Percentiles rank a stretch among this genome's conserved stretches.
phyloP scores from a whole-genome alignment of 352 stramenopile genomes.

The Pilasporangium apinafurcum region DNA sequence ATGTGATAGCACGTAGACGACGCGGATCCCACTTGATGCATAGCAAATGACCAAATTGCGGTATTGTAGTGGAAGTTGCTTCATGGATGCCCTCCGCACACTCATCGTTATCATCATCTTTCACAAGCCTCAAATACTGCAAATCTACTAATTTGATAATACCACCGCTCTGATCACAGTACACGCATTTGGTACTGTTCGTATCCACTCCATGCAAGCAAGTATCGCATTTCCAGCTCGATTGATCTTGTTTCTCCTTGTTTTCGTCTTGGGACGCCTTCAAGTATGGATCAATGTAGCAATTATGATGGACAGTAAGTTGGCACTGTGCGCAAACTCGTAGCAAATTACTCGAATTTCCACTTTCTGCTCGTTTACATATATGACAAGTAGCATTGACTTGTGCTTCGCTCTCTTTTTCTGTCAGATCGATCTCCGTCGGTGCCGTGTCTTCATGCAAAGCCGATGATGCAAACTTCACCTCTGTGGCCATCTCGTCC shows the following conservation, averaged over 20 bases:
- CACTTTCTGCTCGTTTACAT: no score
- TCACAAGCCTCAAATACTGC: slow-evolving; percentile 7
- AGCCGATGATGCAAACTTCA: no score
- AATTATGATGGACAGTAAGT: slow-evolving; percentile 23
- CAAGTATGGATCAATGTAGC: slow-evolving; percentile 28
- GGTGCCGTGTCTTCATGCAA: no score
- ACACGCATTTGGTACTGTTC: slow-evolving; percentile 18
- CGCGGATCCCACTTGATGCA: slow-evolving; percentile 47
- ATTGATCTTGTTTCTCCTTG: background rate
- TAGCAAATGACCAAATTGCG: slow-evolving; percentile 42
- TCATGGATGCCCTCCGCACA: background rate
- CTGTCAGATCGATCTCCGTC: no score
- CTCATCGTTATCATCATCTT: slow-evolving; percentile 1
- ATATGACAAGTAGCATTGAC: no score
- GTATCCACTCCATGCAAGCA: slow-evolving; percentile 16
- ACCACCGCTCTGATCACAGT: slow-evolving; percentile 25
- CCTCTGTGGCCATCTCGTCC: no score
- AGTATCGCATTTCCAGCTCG: slow-evolving; percentile 35
- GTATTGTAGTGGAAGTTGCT: no score
- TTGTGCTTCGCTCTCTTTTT: no score
- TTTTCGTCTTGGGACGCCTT: background rate
- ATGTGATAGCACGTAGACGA: slow-evolving; percentile 11
- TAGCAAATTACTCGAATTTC: slow-evolving; percentile 3
- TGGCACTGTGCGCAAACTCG: slow-evolving; percentile 23
- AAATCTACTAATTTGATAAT: slow-evolving; percentile 19